Conservation (phyloP, 257 asterid genomes). For the Solanum megistacrolobum region DNA sequence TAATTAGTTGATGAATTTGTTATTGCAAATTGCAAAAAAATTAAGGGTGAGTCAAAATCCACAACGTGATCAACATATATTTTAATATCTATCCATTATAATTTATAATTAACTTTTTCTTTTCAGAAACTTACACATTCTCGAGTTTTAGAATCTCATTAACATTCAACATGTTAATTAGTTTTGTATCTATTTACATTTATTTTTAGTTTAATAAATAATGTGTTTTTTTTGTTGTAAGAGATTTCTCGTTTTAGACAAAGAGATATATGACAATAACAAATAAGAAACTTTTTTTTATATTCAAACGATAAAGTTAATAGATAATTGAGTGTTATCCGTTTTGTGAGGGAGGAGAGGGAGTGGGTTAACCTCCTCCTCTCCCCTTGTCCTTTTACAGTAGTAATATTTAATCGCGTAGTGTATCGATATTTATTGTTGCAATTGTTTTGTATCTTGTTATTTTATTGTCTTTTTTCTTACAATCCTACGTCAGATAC, state of each 20-base stretch:
- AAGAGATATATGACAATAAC: not conserved
- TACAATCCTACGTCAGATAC: too few relatives aligned
- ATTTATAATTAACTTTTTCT: not conserved
- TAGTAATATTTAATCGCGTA: not conserved
- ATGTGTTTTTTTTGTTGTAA: not conserved
- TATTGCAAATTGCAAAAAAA: not conserved
- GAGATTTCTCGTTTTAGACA: not conserved
- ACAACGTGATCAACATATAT: not conserved
- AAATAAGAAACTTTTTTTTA: not conserved
- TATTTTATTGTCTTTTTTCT: not conserved
- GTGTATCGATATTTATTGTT: not conserved
- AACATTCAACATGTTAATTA: not conserved
- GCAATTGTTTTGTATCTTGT: not conserved
- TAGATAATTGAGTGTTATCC: too few relatives aligned
- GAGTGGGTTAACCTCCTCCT: not conserved
- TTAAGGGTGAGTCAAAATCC: not conserved
- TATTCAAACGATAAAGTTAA: not conserved
- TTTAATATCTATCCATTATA: not conserved
- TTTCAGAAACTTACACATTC: not conserved
- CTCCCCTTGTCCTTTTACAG: not conserved
- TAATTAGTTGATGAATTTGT: not conserved
- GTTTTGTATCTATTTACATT: not conserved
- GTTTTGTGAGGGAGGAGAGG: not conserved
- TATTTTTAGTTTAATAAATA: not conserved
- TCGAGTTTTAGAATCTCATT: not conserved